Evolutionary conservation across 139 green algal genomes (phyloP).

Genomic region (Deuterostichococcus epilithicus): DNA sequence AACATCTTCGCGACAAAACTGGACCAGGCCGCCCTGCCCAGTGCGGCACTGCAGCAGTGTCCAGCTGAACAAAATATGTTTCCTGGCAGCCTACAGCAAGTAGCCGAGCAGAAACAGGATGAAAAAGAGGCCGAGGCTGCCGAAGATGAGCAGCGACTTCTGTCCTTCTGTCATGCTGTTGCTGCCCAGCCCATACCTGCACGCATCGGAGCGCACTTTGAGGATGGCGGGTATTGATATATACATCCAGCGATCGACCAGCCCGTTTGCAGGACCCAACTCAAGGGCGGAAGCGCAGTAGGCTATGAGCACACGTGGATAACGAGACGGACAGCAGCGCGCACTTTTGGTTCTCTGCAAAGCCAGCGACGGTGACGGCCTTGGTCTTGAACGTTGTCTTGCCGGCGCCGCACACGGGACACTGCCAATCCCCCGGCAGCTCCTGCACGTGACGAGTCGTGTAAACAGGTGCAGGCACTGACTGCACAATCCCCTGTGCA

Average conservation of each 20-base stretch:
- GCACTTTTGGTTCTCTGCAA: slow-evolving; percentile 87
- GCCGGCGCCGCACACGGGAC: slow-evolving; percentile 80
- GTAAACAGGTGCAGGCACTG: not conserved
- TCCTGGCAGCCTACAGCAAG: slow-evolving; percentile 46
- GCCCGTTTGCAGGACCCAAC: too few relatives aligned
- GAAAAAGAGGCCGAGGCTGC: slow-evolving; percentile 77
- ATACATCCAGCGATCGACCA: too few relatives aligned
- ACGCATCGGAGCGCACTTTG: slow-evolving; percentile 19
- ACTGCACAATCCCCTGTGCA: not conserved
- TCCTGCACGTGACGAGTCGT: slow-evolving; percentile 37
- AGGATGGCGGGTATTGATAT: too few relatives aligned
- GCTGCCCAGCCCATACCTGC: slow-evolving; percentile 79
- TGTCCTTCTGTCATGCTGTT: slow-evolving; percentile 88
- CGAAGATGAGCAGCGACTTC: slow-evolving; percentile 91
- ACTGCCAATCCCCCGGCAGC: slow-evolving; percentile 88
- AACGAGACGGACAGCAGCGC: too few relatives aligned
- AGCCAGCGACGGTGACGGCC: slow-evolving; percentile 77
- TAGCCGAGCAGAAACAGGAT: slow-evolving; percentile 87
- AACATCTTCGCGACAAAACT: not conserved
- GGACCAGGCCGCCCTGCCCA: too few relatives aligned
- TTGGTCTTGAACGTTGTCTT: slow-evolving; percentile 74
- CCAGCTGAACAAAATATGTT: too few relatives aligned
- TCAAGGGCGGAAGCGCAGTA: too few relatives aligned
- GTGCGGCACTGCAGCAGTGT: not conserved
- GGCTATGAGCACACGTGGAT: too few relatives aligned